Evolutionary conservation across 1,139 yeast genomes (phyloP).

Genomic region (Zygoascus meyerae): DNA sequence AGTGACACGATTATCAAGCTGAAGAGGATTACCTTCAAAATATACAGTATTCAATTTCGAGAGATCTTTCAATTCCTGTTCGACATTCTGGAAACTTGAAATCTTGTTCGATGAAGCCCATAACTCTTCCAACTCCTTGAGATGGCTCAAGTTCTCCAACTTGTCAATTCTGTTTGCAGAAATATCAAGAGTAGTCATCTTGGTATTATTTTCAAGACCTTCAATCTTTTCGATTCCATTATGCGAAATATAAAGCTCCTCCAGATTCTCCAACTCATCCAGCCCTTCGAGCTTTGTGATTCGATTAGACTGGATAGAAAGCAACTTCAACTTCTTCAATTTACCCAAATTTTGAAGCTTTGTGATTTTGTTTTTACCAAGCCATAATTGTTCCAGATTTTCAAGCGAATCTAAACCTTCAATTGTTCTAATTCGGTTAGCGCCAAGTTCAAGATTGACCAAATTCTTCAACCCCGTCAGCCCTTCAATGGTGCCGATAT

Average conservation of each 20-base stretch:
- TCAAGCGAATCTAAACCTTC: slow-evolving; percentile 49
- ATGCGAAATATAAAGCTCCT: slow-evolving; percentile 84
- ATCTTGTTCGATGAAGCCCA: slow-evolving; percentile 87
- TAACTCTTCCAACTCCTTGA: slow-evolving; percentile 70
- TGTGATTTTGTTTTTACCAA: slow-evolving; percentile 79
- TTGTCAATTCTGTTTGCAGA: slow-evolving; percentile 64
- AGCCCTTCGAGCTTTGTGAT: slow-evolving; percentile 76
- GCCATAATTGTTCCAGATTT: slow-evolving; percentile 74
- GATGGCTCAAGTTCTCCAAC: slow-evolving; percentile 61
- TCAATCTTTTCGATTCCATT: slow-evolving; percentile 74
- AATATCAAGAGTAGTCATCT: slow-evolving; percentile 71
- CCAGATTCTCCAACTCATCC: slow-evolving; percentile 62
- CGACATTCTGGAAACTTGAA: slow-evolving; percentile 62
- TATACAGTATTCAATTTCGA: slow-evolving; percentile 79
- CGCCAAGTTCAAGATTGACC: slow-evolving; percentile 82
- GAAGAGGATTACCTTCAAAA: slow-evolving; percentile 92
- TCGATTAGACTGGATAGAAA: slow-evolving; percentile 86
- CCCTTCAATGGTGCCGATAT: slow-evolving; percentile 66
- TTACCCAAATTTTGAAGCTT: slow-evolving; percentile 57
- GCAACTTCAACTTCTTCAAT: slow-evolving; percentile 60
- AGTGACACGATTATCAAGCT: slow-evolving; percentile 62
- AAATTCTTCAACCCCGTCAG: slow-evolving; percentile 54
- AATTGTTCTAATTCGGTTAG: slow-evolving; percentile 68
- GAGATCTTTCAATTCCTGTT: slow-evolving; percentile 55
- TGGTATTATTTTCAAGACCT: slow-evolving; percentile 64